These are phyloP conservation scores for Podila clonocystis DNA, from an alignment of 192 early-diverging fungal genomes.

Conservation along the genomic window DNA sequence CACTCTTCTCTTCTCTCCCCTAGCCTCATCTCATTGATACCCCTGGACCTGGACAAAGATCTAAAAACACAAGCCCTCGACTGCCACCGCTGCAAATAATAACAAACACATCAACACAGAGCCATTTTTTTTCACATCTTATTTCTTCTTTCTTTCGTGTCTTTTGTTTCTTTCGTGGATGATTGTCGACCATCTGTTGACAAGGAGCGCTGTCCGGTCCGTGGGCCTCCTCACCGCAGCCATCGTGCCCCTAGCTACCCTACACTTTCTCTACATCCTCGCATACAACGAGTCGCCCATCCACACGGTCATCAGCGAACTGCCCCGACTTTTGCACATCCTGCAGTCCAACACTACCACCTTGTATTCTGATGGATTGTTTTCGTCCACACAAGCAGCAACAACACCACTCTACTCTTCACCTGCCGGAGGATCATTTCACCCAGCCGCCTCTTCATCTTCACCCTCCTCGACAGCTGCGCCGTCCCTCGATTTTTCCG, in stretches of 20 bases:
- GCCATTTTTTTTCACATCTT: background rate
- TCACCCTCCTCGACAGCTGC: background rate
- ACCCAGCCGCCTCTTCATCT: background rate
- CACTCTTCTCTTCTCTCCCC: too few relatives aligned
- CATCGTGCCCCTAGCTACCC: slow-evolving; percentile 26
- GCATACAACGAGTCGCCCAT: slow-evolving; percentile 40
- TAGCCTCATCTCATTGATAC: too few relatives aligned
- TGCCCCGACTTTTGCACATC: slow-evolving; percentile 16
- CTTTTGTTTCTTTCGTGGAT: slow-evolving; percentile 3
- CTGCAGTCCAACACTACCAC: slow-evolving; percentile 10
- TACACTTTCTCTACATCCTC: slow-evolving; percentile 34
- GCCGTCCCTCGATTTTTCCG: background rate
- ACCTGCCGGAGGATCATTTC: background rate
- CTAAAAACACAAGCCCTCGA: too few relatives aligned
- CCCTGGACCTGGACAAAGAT: too few relatives aligned
- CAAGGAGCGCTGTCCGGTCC: slow-evolving; percentile 30
- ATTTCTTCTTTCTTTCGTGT: background rate
- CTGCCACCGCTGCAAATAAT: background rate
- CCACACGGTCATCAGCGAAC: slow-evolving; percentile 16
- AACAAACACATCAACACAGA: background rate
- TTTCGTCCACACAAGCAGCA: background rate
- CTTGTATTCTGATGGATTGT: background rate
- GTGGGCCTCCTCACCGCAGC: slow-evolving; percentile 13
- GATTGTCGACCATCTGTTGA: slow-evolving; percentile 34
- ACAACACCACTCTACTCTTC: background rate